Evolutionary conservation across 2,329 filamentous ascomycete species (phyloP).

Genomic region (Graphilbum fragrans): DNA sequence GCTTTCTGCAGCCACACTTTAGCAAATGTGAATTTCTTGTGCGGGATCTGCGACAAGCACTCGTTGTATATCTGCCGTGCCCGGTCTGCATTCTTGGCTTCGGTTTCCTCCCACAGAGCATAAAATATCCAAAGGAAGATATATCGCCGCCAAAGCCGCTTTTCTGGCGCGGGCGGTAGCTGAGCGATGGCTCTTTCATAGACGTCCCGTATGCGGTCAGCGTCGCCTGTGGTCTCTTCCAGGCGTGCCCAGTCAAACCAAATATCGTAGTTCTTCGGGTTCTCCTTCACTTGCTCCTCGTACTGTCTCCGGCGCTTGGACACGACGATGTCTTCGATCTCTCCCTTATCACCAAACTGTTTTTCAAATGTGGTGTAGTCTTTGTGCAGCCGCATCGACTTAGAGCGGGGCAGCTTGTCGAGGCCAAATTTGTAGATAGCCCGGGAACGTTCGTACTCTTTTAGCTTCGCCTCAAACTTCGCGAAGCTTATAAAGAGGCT

Average conservation of each 20-base stretch:
- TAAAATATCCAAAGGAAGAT: conserved; percentile 99
- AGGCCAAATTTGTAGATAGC: conserved; percentile 96
- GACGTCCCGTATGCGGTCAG: conserved; percentile 75
- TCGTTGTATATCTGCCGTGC: conserved; percentile 85
- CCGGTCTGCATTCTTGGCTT: conserved; percentile 64
- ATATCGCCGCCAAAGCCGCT: conserved; percentile 92
- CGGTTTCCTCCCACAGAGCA: conserved; percentile 86
- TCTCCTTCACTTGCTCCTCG: conserved; percentile 87
- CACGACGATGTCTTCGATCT: conserved; percentile 91
- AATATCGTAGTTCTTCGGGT: conserved; percentile 89
- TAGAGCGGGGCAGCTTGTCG: conserved; percentile 80
- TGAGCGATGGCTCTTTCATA: conserved; percentile 96
- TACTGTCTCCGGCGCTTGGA: conserved; percentile 88
- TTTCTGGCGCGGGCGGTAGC: conserved; percentile 88
- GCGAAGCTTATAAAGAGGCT: conserved; percentile 91
- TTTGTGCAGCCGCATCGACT: conserved; percentile 75
- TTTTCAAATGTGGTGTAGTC: conserved; percentile 97
- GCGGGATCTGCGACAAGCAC: conserved; percentile 76
- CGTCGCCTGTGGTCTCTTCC: conserved; percentile 75
- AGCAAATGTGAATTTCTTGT: conserved; percentile 94
- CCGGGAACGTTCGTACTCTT: conserved; percentile 85
- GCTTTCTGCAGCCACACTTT: conserved; percentile 93
- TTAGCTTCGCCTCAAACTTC: conserved; percentile 86
- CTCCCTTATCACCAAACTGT: conserved; percentile 86
- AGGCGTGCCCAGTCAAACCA: conserved; percentile 94